A percentile compares a stretch with the other conserved stretches of the same genome.
phyloP scores from a whole-genome alignment of 345 rosid genomes.

The Lepidium africanum region DNA sequence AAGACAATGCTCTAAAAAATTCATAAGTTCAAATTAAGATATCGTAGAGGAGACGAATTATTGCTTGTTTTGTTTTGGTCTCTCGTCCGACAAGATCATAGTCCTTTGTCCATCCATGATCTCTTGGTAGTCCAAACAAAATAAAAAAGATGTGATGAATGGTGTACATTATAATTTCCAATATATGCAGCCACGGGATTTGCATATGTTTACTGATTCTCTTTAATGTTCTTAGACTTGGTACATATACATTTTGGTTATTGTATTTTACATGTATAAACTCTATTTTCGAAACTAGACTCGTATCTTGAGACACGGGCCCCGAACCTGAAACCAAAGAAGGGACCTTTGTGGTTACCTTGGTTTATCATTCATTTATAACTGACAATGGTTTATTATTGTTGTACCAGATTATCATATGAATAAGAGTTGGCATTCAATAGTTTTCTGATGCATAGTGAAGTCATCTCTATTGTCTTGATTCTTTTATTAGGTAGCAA shows the following conservation, averaged over 20 bases:
- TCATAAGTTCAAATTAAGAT: neutral
- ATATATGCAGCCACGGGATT: neutral
- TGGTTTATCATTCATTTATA: neutral
- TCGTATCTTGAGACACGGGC: neutral
- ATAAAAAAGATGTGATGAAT: neutral
- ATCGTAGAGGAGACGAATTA: neutral
- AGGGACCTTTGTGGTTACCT: neutral
- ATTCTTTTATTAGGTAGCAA: neutral
- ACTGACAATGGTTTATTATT: neutral
- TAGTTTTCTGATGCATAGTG: neutral
- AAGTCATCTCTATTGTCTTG: conserved; percentile 3
- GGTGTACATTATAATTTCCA: neutral
- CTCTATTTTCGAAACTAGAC: neutral
- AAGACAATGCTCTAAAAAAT: too few relatives aligned
- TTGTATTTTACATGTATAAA: too few relatives aligned
- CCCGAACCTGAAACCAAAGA: neutral
- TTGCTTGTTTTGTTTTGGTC: neutral
- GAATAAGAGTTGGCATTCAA: neutral
- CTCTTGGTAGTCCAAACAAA: neutral
- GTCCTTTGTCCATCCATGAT: too few relatives aligned
- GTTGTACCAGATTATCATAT: neutral
- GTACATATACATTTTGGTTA: neutral
- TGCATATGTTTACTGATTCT: neutral
- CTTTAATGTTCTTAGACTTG: neutral
- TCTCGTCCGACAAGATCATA: neutral